These are phyloP conservation scores for Mycena galericulata DNA, from an alignment of 768 basidiomycete genomes.

Conservation along the genomic window DNA sequence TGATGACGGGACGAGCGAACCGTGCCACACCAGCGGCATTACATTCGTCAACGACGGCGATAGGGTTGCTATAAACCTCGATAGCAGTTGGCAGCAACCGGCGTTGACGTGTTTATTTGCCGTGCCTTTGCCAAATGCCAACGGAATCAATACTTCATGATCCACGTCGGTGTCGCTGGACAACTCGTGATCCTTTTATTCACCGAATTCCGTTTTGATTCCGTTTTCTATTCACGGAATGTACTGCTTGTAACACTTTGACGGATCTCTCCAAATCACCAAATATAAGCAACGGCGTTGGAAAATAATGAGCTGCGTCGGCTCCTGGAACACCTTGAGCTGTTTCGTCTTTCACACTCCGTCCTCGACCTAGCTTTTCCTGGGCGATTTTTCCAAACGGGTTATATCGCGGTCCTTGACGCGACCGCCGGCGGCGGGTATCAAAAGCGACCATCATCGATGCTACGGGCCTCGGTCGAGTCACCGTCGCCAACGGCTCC, in stretches of 20 bases:
- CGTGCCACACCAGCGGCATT: not conserved
- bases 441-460: slow-evolving; percentile 24
- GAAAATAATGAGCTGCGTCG: not conserved
- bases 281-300: slow-evolving; percentile 8
- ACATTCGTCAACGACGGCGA: no score
- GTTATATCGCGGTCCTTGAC: not conserved
- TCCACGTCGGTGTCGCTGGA: not conserved
- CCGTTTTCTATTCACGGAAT: no score
- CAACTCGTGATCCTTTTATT: no score
- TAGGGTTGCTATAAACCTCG: no score
- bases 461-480: not conserved
- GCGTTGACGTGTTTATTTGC: not conserved
- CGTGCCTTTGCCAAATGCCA: not conserved
- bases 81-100: not conserved
- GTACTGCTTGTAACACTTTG: no score
- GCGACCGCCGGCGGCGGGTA: not conserved
- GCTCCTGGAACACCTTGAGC: not conserved
- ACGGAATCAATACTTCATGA: not conserved
- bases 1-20: not conserved
- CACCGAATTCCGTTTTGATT: no score
- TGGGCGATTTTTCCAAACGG: no score
- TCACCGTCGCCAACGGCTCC: not conserved
- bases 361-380: not conserved
- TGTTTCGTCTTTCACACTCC: not conserved
- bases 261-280: no score